Percentiles rank a stretch among this genome's conserved stretches.
Conservation (phyloP, 129 eudicot species). For the Pseudognaphalium luteoalbum region DNA sequence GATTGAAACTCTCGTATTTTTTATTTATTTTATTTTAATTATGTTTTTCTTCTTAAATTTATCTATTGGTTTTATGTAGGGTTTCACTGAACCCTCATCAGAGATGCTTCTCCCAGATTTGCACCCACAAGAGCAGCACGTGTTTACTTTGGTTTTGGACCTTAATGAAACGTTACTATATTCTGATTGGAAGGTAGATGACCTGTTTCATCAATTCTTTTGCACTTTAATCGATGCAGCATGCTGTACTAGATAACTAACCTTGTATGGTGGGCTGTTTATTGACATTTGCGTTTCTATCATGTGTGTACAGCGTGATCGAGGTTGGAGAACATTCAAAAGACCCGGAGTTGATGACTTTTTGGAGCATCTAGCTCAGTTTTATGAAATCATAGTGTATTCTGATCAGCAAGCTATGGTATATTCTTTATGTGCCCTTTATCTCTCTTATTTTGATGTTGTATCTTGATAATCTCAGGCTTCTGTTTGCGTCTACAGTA, state of each 20-base stretch:
- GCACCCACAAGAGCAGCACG: slow-evolving; percentile 74
- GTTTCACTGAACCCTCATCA: slow-evolving; percentile 76
- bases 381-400: slow-evolving; percentile 73
- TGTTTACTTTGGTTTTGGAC: slow-evolving; percentile 85
- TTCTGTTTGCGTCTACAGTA: slow-evolving; percentile 51
- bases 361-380: slow-evolving; percentile 74
- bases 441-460: slow-evolving; percentile 8
- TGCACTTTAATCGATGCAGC: not conserved
- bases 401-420: slow-evolving; percentile 79
- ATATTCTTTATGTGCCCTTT: slow-evolving; percentile 10
- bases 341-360: slow-evolving; percentile 93
- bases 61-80: slow-evolving; percentile 42
- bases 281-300: slow-evolving; percentile 9
- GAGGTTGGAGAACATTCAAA: slow-evolving; percentile 95
- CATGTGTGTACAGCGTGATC: slow-evolving; percentile 63
- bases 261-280: not conserved
- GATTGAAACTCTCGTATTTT: not conserved
- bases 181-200: slow-evolving; percentile 83
- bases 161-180: slow-evolving; percentile 75
- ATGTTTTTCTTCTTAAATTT: slow-evolving; percentile 2
- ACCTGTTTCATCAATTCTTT: slow-evolving; percentile 18
- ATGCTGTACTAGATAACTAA: not conserved
- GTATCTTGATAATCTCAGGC: slow-evolving; percentile 2
- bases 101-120: slow-evolving; percentile 93
- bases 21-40: not conserved